Base-by-base conservation (phyloP, 306 rosid genomes). In the Hylodesmum podocarpum region DNA sequence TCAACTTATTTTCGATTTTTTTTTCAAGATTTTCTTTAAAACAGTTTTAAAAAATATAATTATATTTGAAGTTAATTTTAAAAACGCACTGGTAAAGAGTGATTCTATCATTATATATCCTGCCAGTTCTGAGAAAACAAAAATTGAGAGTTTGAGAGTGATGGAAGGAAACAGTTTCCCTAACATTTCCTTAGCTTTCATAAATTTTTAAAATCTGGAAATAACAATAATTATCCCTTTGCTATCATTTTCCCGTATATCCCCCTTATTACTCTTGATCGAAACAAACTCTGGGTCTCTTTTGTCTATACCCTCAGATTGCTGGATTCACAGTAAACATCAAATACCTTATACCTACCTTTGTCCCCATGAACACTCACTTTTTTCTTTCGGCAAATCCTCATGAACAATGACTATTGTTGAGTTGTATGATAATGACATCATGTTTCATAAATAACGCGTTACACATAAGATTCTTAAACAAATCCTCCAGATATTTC, bases 341-440 rank as follows among this genome's bases (percentile, higher is more conserved):
- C 74, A 68, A 43, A 46, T 27, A 68, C 73, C 58, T 25, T 31
- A 13, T 15, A 59, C 41, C 66, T 61, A 67, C 73, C 73, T 14
- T 25, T 67, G 73, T 67, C 74, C 74, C 18, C 72, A 46, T 68
- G 28, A 68, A 27, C 5, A 4, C 16, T 44, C 18, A 27, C 8
- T 66, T 16, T 5, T 47, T n/a, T n/a, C n/a, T n/a, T n/a, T n/a
- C n/a, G n/a, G n/a, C n/a, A n/a, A n/a, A n/a, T 67, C 74, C 74
- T 12, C 72, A 46, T 68, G 28, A 68, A 27, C 5, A 4, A 29
- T 44, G 29, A 27, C 8, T 66, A 29, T 5, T 47, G 27, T 68
- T 68, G 27, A 68, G 59, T 46, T 46, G 59, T 28, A 68, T 8
- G 74, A 68, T 29, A 46, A 68, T 67, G 58, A 44, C 41, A 66